Conservation (phyloP, 148 eudicot species). For the Rhododendron williamsianum region DNA sequence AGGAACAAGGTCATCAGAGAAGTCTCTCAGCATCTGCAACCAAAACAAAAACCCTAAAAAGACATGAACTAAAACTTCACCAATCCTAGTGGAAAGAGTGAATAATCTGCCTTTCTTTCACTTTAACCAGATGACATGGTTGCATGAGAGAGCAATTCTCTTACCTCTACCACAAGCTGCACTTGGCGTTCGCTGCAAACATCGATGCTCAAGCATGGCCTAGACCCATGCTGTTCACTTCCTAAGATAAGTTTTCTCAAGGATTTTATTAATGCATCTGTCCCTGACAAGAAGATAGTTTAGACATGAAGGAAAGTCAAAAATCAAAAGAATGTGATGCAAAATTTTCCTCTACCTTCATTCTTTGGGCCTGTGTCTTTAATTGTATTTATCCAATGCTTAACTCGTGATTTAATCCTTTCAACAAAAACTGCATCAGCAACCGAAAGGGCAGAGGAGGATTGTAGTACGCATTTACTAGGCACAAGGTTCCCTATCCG, state of each 20-base stretch:
- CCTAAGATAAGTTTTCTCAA: slow-evolving; percentile 66
- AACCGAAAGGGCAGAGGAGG: slow-evolving; percentile 46
- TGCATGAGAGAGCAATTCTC: slow-evolving; percentile 7
- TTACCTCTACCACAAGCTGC: slow-evolving; percentile 72
- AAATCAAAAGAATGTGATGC: slow-evolving; percentile 1
- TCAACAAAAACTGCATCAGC: slow-evolving; percentile 70
- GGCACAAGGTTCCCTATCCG: slow-evolving; percentile 35
- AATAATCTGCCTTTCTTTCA: not conserved
- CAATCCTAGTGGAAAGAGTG: not conserved
- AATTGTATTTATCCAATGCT: slow-evolving; percentile 59
- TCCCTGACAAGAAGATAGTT: slow-evolving; percentile 19
- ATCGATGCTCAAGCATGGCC: slow-evolving; percentile 73
- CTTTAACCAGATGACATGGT: not conserved
- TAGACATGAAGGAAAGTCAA: slow-evolving; percentile 12
- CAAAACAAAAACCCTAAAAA: slow-evolving; percentile 12
- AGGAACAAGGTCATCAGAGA: slow-evolving; percentile 62
- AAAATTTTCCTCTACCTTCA: slow-evolving; percentile 46
- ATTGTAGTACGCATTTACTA: slow-evolving; percentile 24
- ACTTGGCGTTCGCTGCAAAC: slow-evolving; percentile 96
- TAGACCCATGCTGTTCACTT: slow-evolving; percentile 63
- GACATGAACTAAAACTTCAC: not conserved
- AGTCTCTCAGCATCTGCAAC: slow-evolving; percentile 54
- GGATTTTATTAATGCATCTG: slow-evolving; percentile 64
- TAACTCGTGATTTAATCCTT: slow-evolving; percentile 70
- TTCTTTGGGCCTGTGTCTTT: slow-evolving; percentile 29